Evolutionary conservation across 441 rosid species (phyloP), one percentile per base, ranked within the genome.

Genomic region (Croton laevigatus): DNA sequence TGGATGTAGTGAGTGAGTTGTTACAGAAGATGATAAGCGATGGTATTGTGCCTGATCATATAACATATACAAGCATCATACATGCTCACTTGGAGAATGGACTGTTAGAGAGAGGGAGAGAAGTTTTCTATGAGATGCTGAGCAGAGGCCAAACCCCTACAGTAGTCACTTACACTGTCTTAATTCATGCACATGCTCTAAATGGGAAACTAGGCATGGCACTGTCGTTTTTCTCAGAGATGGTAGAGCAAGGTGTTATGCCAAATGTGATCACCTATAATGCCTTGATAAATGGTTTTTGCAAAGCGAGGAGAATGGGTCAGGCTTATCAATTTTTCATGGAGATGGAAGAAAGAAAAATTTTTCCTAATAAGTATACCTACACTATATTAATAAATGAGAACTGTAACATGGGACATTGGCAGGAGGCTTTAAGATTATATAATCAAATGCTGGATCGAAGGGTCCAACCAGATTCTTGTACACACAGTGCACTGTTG

Each of bases 261-360:
- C 93, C 94, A 44, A 87, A 86, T 79, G 88, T 89, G 57, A 79
- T 91, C 80, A 90, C 94, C 51, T 84, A 86, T 73, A 91, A 91
- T 80, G 86, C 90, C 65, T 79, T 91, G 76, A 81, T 89, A 49
- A 80, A 83, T 70, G 97, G 97, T 8, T 67, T 84, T 61, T 84
- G 93, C 85, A 85, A 78, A 83, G 79, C 60, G 45, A 79, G 87
- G 76, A 75, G 79, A 69, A 68, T 81, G 68, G 80, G 68, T 71
- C 78, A 74, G 81, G 97, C 93, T 57, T 82, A 87, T 66, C 71
- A 65, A 59, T 72, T 75, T 81, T 84, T 91, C 40, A 37, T 46
- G 58, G 81, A 81, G 78, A 91, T 91, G 94, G 80, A 83, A 73
- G 81, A 76, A 72, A 81, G 75, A 6, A 91, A 91, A 71, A 67